Evolutionary conservation across 2,329 filamentous ascomycete genomes (phyloP).

Genomic region (Mycosphaerelloides madeirae): DNA sequence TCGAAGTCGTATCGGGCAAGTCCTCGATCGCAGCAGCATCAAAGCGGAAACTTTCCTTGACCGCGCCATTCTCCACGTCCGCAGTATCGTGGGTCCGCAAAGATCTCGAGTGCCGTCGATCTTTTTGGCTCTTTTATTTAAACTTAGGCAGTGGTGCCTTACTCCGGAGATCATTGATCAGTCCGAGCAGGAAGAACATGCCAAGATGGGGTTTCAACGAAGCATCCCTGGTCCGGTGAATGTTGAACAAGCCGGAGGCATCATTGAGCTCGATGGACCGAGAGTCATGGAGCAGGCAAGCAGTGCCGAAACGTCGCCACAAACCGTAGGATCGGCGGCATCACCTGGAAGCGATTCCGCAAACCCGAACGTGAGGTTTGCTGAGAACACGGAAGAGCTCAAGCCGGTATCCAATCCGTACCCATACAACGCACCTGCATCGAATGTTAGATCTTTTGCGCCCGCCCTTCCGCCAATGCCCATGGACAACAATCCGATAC

Average conservation of each 20-base stretch:
- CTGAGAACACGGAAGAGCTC: no score
- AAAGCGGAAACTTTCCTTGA: slow-evolving; percentile 64
- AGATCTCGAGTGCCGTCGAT: slow-evolving; percentile 24
- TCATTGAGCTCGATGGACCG: slow-evolving; percentile 7
- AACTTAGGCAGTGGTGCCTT: slow-evolving; percentile 29
- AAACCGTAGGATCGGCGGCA: neutral
- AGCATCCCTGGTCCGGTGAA: no score
- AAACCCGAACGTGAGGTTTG: no score
- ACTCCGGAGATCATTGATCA: slow-evolving; percentile 19
- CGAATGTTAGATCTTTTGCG: neutral
- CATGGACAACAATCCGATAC: neutral
- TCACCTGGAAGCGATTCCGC: no score
- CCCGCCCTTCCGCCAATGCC: no score
- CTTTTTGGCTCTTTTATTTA: slow-evolving; percentile 29
- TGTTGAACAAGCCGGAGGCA: neutral
- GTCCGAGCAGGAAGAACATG: slow-evolving; percentile 4
- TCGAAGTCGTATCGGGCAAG: slow-evolving; percentile 61
- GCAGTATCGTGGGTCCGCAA: slow-evolving; percentile 50
- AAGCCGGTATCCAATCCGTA: no score
- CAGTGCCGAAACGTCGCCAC: slow-evolving; percentile 13
- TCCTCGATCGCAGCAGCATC: slow-evolving; percentile 65
- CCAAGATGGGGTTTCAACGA: neutral
- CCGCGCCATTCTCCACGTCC: slow-evolving; percentile 64
- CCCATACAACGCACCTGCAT: neutral
- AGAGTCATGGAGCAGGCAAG: slow-evolving; percentile 12